These are phyloP conservation scores for Penicillium sp. DNA, from an alignment of 2,329 filamentous ascomycete species.

Conservation along the genomic window DNA sequence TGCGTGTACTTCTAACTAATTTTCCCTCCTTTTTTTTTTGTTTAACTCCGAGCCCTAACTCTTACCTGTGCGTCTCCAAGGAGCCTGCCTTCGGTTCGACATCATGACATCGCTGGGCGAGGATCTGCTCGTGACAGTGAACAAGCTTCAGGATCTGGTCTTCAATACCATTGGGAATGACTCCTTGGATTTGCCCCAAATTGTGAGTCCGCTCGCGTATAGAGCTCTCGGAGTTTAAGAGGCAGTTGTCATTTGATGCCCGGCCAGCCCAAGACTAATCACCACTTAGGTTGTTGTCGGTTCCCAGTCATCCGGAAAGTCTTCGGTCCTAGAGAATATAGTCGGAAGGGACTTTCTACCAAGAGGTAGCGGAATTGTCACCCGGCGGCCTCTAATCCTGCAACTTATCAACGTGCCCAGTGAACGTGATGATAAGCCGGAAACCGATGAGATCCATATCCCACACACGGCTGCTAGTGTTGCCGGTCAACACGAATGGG, in stretches of 20 bases:
- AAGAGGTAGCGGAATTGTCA: constrained; percentile 94
- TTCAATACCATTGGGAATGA: constrained; percentile 99
- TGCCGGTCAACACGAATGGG: constrained; percentile 70
- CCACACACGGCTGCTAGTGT: constrained; percentile 77
- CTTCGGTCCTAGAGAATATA: constrained; percentile 97
- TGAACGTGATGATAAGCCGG: constrained; percentile 65
- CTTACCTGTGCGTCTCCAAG: background rate
- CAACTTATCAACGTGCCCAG: constrained; percentile 95
- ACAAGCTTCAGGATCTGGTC: constrained; percentile 96
- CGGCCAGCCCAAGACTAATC: constrained; percentile 13
- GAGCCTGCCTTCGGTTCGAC: background rate
- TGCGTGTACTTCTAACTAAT: background rate
- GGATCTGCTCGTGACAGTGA: constrained; percentile 91
- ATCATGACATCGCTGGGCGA: constrained; percentile 94
- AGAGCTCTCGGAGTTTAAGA: background rate
- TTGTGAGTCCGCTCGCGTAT: constrained; percentile 60
- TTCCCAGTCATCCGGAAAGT: constrained; percentile 97
- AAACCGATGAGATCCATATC: constrained; percentile 61
- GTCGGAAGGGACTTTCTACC: constrained; percentile 96
- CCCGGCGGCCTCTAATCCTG: constrained; percentile 86
- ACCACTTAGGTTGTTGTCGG: constrained; percentile 81
- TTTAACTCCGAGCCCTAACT: background rate
- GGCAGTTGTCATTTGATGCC: background rate
- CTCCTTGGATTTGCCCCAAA: constrained; percentile 94
- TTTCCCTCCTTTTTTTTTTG: background rate